Conservation (phyloP, 495 filamentous ascomycete genomes). For the Penicillium roqueforti region DNA sequence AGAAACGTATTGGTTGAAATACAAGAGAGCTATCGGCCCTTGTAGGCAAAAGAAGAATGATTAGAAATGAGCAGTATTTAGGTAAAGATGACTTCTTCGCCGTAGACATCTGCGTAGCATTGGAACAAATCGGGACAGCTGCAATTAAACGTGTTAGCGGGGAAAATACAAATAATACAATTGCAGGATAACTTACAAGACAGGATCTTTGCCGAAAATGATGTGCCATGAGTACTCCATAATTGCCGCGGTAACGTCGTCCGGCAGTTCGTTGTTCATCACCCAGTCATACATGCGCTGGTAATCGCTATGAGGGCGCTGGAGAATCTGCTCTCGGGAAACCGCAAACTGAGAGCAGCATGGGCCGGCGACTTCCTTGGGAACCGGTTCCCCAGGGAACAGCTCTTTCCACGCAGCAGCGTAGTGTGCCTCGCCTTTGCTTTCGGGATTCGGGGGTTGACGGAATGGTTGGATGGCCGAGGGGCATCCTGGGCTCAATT, state of each 20-base stretch:
- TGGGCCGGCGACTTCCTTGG: conserved; percentile 46
- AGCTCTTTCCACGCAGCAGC: conserved; percentile 42
- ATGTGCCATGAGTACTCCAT: conserved; percentile 56
- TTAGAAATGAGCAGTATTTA: background rate
- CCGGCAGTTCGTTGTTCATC: conserved; percentile 42
- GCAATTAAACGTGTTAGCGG: conserved; percentile 9
- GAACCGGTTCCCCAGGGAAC: conserved; percentile 41
- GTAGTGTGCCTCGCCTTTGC: conserved; percentile 41
- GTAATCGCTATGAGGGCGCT: conserved; percentile 51
- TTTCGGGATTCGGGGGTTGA: conserved; percentile 48
- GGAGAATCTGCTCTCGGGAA: conserved; percentile 47
- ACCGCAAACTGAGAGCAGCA: conserved; percentile 73
- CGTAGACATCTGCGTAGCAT: conserved; percentile 49
- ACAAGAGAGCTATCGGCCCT: background rate
- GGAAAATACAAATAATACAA: background rate
- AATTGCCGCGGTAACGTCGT: conserved; percentile 43
- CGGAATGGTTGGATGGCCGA: conserved; percentile 41
- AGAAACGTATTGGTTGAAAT: background rate
- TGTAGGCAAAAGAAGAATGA: background rate
- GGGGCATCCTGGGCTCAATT: conserved; percentile 38
- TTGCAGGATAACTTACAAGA: conserved; percentile 36
- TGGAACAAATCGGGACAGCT: conserved; percentile 45
- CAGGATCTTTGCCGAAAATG: conserved; percentile 49
- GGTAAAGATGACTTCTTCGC: conserved; percentile 26
- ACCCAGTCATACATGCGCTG: conserved; percentile 58